These are phyloP conservation scores for Bjerkandera adusta DNA, from an alignment of 1,284 basidiomycete species.

Conservation along the genomic window DNA sequence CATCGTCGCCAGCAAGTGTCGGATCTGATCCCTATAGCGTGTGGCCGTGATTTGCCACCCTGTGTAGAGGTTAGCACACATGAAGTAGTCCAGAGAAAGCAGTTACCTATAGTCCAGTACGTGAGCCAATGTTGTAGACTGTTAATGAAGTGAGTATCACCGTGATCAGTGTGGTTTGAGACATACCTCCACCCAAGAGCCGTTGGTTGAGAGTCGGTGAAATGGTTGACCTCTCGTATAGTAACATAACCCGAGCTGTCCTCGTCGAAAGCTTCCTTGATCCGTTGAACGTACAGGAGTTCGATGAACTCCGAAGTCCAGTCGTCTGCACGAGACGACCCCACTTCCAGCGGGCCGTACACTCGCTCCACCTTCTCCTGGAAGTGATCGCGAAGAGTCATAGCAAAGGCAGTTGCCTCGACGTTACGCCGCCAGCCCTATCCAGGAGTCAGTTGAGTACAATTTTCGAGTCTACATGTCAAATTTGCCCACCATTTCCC, in stretches of 20 bases:
- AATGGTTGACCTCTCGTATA: constrained; percentile 45
- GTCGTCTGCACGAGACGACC: constrained; percentile 28
- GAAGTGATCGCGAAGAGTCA: constrained; percentile 35
- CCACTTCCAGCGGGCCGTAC: constrained; percentile 10
- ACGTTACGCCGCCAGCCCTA: constrained; percentile 36
- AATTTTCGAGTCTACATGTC: too few relatives aligned
- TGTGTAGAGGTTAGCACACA: constrained; percentile 5
- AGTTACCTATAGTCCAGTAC: constrained; percentile 21
- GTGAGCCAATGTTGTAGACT: constrained; percentile 43
- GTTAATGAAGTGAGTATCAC: constrained; percentile 1
- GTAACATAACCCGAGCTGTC: constrained; percentile 48
- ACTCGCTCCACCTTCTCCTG: constrained; percentile 21
- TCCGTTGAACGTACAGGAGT: constrained; percentile 38
- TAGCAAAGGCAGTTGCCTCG: constrained; percentile 33
- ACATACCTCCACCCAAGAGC: constrained; percentile 30
- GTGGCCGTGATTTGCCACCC: constrained; percentile 21
- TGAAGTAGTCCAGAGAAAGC: not conserved
- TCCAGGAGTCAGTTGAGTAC: not conserved
- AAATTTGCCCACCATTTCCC: constrained; percentile 5
- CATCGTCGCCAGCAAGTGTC: constrained; percentile 22
- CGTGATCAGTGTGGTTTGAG: constrained; percentile 8
- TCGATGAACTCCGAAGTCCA: constrained; percentile 46
- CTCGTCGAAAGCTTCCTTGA: constrained; percentile 47
- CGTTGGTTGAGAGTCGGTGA: constrained; percentile 27
- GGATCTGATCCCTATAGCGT: constrained; percentile 24